phyloP scores from a whole-genome alignment of 768 basidiomycete species.

The Boletus barrowsii region DNA sequence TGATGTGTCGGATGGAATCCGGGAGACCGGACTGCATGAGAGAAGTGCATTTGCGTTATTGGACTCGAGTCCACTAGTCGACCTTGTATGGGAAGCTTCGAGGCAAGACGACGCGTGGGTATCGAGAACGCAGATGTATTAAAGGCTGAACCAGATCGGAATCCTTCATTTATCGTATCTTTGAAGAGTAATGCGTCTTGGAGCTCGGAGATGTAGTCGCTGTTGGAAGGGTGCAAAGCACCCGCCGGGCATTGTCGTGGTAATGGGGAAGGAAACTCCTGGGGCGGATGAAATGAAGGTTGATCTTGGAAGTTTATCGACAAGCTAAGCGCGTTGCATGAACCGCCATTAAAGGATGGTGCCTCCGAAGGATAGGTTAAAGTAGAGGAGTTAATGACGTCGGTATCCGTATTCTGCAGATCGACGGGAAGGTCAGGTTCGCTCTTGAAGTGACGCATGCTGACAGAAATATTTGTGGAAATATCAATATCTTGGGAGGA shows the following conservation, averaged over 20 bases:
- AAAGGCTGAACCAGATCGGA: slow-evolving; percentile 10
- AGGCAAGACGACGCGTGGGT: slow-evolving; percentile 32
- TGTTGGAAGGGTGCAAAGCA: background rate
- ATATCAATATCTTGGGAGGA: slow-evolving; percentile 14
- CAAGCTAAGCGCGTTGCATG: slow-evolving; percentile 1
- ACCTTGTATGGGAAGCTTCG: slow-evolving; percentile 26
- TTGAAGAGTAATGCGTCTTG: slow-evolving; percentile 14
- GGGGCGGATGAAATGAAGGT: slow-evolving; percentile 1
- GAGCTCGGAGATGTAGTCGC: slow-evolving; percentile 14
- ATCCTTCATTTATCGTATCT: slow-evolving; percentile 8
- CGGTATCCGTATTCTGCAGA: slow-evolving; percentile 1
- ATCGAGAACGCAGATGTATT: slow-evolving; percentile 23
- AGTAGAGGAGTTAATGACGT: background rate
- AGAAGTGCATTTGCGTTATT: slow-evolving; percentile 3
- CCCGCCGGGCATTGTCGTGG: slow-evolving; percentile 7
- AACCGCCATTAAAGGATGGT: background rate
- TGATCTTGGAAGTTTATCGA: slow-evolving; percentile 8
- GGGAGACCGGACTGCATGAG: slow-evolving; percentile 9
- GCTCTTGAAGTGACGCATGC: slow-evolving; percentile 12
- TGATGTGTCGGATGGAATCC: slow-evolving; percentile 17
- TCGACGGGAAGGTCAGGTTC: slow-evolving; percentile 7
- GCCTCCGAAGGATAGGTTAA: slow-evolving; percentile 7
- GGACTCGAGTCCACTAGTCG: slow-evolving; percentile 22
- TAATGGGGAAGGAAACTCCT: slow-evolving; percentile 2
- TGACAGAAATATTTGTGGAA: slow-evolving; percentile 4